phyloP scores from a whole-genome alignment of 495 filamentous ascomycete genomes.

The Aspergillus saccharolyticus region DNA sequence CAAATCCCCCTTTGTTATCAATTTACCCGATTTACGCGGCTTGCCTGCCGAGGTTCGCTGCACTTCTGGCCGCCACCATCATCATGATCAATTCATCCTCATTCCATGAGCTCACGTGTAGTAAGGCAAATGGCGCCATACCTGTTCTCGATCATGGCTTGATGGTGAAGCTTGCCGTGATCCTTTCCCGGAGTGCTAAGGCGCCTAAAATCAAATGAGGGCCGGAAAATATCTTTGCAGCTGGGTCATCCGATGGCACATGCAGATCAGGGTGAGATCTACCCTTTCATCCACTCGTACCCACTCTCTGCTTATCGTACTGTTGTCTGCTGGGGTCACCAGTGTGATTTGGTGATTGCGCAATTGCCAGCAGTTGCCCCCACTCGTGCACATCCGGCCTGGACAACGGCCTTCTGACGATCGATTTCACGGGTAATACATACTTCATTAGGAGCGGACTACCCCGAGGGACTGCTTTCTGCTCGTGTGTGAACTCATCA shows the following conservation, averaged over 20 bases:
- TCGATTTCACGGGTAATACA: not conserved
- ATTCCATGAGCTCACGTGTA: not conserved
- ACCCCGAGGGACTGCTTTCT: not conserved
- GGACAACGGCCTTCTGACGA: not conserved
- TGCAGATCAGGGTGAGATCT: not conserved
- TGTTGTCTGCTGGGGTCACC: not conserved
- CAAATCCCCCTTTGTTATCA: not conserved
- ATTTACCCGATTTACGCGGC: constrained; percentile 5
- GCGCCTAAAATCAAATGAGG: not conserved
- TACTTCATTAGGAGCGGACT: not conserved
- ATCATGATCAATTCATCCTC: not conserved
- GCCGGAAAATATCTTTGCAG: constrained; percentile 1
- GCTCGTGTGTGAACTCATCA: not conserved
- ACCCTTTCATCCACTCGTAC: not conserved
- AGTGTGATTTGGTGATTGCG: not conserved
- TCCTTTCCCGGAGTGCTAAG: not conserved
- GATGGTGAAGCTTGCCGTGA: not conserved
- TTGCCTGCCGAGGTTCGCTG: not conserved
- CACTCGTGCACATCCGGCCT: not conserved
- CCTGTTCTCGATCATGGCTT: not conserved
- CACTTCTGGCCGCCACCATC: not conserved
- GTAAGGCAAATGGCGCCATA: not conserved
- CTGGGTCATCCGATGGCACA: too few species aligned
- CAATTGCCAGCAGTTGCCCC: not conserved
- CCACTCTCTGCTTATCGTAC: not conserved